These are phyloP conservation scores for Auricularia sp. DNA, from an alignment of 768 basidiomycete genomes.

Conservation along the genomic window DNA sequence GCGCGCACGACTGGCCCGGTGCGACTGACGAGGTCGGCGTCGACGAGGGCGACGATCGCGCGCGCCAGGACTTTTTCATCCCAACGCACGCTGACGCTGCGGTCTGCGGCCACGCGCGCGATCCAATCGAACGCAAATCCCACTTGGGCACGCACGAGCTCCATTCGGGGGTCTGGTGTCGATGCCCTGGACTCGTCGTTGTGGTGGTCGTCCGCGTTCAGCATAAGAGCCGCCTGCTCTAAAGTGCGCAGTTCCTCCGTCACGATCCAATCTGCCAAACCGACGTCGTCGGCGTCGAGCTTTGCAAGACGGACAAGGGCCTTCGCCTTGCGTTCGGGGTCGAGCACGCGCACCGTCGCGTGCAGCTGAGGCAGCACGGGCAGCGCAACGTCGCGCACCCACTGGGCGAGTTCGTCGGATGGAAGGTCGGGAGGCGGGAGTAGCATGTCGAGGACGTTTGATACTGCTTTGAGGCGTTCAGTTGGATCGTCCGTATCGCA, in stretches of 20 bases:
- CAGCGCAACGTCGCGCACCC: constrained; percentile 49
- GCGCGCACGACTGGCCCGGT: constrained; percentile 22
- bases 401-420: constrained; percentile 29
- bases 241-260: constrained; percentile 53
- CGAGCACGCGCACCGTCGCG: constrained; percentile 46
- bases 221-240: constrained; percentile 22
- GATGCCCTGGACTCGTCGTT: background rate
- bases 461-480: constrained; percentile 30
- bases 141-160: constrained; percentile 39
- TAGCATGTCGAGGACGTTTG: constrained; percentile 44
- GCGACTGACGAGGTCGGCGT: constrained; percentile 36
- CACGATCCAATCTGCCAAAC: constrained; percentile 62
- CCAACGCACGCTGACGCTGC: constrained; percentile 27
- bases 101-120: constrained; percentile 21
- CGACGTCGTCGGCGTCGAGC: constrained; percentile 47
- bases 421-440: constrained; percentile 42
- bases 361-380: constrained; percentile 44
- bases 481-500: constrained; percentile 23
- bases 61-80: constrained; percentile 30
- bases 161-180: background rate
- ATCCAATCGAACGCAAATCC: constrained; percentile 4
- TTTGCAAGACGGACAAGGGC: constrained; percentile 45
- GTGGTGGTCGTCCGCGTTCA: constrained; percentile 24
- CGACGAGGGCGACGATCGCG: constrained; percentile 38
- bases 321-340: constrained; percentile 43